These are phyloP conservation scores for Leccinum truebloodii DNA, from an alignment of 768 basidiomycete genomes.

Conservation along the genomic window DNA sequence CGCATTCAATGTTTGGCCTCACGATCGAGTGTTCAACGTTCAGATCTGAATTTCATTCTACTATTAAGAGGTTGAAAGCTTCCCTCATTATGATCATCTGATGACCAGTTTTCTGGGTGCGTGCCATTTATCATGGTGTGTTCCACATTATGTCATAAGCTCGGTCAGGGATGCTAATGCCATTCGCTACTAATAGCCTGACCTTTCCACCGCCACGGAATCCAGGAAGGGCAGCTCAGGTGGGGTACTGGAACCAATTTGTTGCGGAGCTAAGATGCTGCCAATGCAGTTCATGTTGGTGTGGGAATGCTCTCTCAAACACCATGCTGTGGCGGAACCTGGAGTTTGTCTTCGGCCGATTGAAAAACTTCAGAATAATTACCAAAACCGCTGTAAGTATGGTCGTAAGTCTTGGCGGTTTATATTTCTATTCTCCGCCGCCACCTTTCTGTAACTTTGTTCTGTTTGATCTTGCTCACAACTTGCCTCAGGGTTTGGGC, in stretches of 20 bases:
- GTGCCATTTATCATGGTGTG: background rate
- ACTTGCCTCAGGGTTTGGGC: background rate
- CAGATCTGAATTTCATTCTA: background rate
- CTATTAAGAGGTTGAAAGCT: background rate
- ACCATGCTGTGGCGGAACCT: slow-evolving; percentile 5
- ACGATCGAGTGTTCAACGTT: no score
- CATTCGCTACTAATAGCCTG: background rate
- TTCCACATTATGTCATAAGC: background rate
- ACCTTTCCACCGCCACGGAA: background rate
- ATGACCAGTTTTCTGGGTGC: background rate
- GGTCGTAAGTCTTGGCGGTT: no score
- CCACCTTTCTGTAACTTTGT: background rate
- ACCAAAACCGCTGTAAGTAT: no score
- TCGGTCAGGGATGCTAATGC: background rate
- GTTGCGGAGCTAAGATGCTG: background rate
- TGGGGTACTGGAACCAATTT: background rate
- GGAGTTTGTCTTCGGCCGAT: background rate
- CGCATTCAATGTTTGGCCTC: no score
- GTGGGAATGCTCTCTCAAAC: background rate
- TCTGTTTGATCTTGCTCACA: background rate
- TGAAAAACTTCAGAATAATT: no score
- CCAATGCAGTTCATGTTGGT: background rate
- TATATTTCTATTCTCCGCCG: no score
- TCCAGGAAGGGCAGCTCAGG: background rate
- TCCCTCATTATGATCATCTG: background rate